Evolutionary conservation across 2,329 filamentous ascomycete genomes (phyloP).

Genomic region (Arachnopeziza araneosa): DNA sequence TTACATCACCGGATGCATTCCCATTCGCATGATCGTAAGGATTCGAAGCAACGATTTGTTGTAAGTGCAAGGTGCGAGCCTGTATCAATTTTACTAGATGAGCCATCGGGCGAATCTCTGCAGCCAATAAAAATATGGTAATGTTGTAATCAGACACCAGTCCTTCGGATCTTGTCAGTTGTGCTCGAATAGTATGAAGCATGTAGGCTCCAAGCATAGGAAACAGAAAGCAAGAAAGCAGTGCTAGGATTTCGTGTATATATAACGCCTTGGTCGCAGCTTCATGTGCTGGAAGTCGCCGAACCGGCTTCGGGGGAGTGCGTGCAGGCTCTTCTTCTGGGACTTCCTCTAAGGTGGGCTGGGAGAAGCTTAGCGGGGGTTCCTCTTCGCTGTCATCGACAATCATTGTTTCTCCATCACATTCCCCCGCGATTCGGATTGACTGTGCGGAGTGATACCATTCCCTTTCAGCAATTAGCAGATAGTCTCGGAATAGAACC

Average conservation of each 20-base stretch:
- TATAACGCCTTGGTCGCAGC: conserved; percentile 59
- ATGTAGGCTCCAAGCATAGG: conserved; percentile 78
- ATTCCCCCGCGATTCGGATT: conserved; percentile 48
- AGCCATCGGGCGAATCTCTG: conserved; percentile 76
- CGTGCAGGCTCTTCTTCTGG: conserved; percentile 21
- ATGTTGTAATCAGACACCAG: conserved; percentile 91
- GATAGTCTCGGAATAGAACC: background rate
- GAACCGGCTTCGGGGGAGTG: conserved; percentile 13
- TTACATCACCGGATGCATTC: conserved; percentile 35
- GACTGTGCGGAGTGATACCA: conserved; percentile 71
- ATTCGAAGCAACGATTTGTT: conserved; percentile 60
- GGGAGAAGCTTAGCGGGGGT: conserved; percentile 24
- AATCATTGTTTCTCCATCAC: conserved; percentile 27
- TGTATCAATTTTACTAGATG: conserved; percentile 79
- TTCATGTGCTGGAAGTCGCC: conserved; percentile 23
- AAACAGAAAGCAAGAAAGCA: conserved; percentile 72
- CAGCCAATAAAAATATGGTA: conserved; percentile 80
- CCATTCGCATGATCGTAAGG: conserved; percentile 36
- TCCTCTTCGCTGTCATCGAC: conserved; percentile 43
- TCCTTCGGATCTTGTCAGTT: conserved; percentile 78
- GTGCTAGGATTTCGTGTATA: conserved; percentile 66
- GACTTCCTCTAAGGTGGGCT: conserved; percentile 23
- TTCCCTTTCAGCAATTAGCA: conserved; percentile 41
- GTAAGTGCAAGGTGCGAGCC: conserved; percentile 72
- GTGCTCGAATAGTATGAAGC: conserved; percentile 72